Conservation (phyloP, 2,329 filamentous ascomycete species). For the Aspergillus quadricinctus region DNA sequence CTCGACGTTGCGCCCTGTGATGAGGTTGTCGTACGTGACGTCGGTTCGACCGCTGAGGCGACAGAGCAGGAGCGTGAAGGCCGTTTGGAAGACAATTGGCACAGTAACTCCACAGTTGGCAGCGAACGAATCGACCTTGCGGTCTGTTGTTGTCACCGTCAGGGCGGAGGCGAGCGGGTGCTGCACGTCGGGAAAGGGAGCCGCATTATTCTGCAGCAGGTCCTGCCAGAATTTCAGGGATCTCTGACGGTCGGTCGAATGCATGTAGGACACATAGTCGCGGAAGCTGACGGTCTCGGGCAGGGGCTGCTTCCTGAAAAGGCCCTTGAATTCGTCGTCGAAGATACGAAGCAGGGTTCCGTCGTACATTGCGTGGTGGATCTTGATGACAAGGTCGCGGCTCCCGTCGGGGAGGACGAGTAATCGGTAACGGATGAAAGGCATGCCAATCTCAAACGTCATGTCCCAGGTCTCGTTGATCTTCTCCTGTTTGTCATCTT, state of each 20-base stretch:
- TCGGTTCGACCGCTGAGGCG: not conserved
- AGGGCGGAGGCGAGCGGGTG: not conserved
- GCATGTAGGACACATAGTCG: slow-evolving; percentile 1
- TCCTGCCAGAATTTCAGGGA: slow-evolving; percentile 2
- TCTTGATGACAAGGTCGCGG: slow-evolving; percentile 1
- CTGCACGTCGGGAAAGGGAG: not conserved
- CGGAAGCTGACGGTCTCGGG: not conserved
- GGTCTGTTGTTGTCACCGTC: not conserved
- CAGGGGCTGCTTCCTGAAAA: not conserved
- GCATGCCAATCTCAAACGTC: not conserved
- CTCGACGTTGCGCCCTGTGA: slow-evolving; percentile 3
- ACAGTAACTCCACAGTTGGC: not conserved
- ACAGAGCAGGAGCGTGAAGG: slow-evolving; percentile 1
- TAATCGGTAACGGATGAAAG: slow-evolving; percentile 4
- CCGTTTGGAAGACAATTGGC: slow-evolving; percentile 5
- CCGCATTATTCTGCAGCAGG: not conserved
- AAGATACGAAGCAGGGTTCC: slow-evolving; percentile 5
- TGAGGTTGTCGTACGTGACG: slow-evolving; percentile 1
- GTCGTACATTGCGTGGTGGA: slow-evolving; percentile 3
- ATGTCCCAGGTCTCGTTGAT: slow-evolving; percentile 1
- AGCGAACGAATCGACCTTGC: not conserved
- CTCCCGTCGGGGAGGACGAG: not conserved
- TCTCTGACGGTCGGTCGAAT: not conserved
- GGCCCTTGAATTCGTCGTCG: slow-evolving; percentile 1
- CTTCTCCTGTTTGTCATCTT: not conserved